Evolutionary conservation across 495 filamentous ascomycete species (phyloP).

Genomic region (Penicillium paradoxum): DNA sequence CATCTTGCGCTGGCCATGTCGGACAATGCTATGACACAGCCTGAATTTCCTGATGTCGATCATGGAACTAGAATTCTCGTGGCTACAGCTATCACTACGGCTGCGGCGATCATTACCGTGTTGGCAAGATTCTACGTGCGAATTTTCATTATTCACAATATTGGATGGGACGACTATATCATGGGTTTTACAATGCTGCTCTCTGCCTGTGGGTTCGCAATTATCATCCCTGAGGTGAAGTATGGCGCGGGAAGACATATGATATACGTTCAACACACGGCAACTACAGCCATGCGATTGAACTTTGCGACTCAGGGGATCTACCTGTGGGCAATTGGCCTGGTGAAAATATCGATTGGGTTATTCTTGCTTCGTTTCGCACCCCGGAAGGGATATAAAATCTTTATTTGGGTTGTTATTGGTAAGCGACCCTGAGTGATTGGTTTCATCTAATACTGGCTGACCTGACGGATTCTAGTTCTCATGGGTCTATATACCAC

Average conservation of each 20-base stretch:
- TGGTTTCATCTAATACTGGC: not conserved
- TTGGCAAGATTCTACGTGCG: slow-evolving; percentile 38
- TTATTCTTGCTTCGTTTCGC: slow-evolving; percentile 43
- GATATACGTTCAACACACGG: slow-evolving; percentile 25
- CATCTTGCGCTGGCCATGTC: slow-evolving; percentile 4
- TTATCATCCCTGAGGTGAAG: slow-evolving; percentile 32
- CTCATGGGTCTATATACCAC: slow-evolving; percentile 40
- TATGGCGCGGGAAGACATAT: slow-evolving; percentile 40
- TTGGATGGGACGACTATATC: slow-evolving; percentile 40
- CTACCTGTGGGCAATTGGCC: slow-evolving; percentile 35
- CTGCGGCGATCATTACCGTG: slow-evolving; percentile 21
- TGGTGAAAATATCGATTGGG: slow-evolving; percentile 45
- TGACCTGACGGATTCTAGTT: slow-evolving; percentile 17
- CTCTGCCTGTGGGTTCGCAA: slow-evolving; percentile 27
- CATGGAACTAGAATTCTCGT: slow-evolving; percentile 30
- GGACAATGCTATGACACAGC: slow-evolving; percentile 8
- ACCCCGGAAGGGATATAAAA: slow-evolving; percentile 26
- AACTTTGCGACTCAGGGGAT: slow-evolving; percentile 43
- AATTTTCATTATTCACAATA: slow-evolving; percentile 27
- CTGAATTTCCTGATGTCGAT: slow-evolving; percentile 29
- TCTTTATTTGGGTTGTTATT: slow-evolving; percentile 29
- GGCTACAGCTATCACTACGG: slow-evolving; percentile 30
- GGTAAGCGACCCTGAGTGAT: slow-evolving; percentile 5
- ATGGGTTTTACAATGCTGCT: slow-evolving; percentile 33
- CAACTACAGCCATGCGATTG: slow-evolving; percentile 33